Evolutionary conservation across 805 yeast genomes (phyloP).

Genomic region (Candida ipomoeae): DNA sequence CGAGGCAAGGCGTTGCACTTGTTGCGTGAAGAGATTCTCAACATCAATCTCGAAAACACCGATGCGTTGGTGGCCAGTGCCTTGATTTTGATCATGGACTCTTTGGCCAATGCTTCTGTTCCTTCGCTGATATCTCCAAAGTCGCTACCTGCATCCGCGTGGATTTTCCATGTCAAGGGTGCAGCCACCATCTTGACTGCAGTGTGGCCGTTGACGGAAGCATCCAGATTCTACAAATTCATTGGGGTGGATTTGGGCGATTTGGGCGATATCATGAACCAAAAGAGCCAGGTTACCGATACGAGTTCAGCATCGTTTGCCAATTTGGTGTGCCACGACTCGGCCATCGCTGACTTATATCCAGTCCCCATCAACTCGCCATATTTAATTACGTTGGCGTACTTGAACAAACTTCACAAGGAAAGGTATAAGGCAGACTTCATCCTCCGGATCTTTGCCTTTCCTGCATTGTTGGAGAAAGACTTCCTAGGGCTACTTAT

Average conservation of each 20-base stretch:
- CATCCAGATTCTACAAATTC: constrained; percentile 41
- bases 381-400: constrained; percentile 80
- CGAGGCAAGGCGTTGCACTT: constrained; percentile 81
- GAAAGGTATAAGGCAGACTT: constrained; percentile 84
- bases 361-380: constrained; percentile 84
- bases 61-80: constrained; percentile 95
- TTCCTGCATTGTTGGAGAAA: constrained; percentile 87
- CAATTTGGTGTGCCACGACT: constrained; percentile 77
- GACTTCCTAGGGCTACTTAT: constrained; percentile 70
- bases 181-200: constrained; percentile 94
- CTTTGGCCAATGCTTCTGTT: constrained; percentile 81
- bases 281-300: constrained; percentile 25
- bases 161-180: constrained; percentile 96
- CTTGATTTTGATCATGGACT: constrained; percentile 83
- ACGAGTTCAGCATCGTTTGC: constrained; percentile 37
- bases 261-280: constrained; percentile 65
- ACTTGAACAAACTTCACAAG: constrained; percentile 74
- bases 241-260: constrained; percentile 89
- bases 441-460: constrained; percentile 81
- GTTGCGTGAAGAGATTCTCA: constrained; percentile 79
- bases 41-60: constrained; percentile 78
- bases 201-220: constrained; percentile 78
- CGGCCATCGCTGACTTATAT: constrained; percentile 76
- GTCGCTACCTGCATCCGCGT: constrained; percentile 85
- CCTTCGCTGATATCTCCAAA: constrained; percentile 46